Percentiles rank a stretch among this genome's conserved stretches.
Conservation (phyloP, 768 basidiomycete genomes). For the Collybia sordida region DNA sequence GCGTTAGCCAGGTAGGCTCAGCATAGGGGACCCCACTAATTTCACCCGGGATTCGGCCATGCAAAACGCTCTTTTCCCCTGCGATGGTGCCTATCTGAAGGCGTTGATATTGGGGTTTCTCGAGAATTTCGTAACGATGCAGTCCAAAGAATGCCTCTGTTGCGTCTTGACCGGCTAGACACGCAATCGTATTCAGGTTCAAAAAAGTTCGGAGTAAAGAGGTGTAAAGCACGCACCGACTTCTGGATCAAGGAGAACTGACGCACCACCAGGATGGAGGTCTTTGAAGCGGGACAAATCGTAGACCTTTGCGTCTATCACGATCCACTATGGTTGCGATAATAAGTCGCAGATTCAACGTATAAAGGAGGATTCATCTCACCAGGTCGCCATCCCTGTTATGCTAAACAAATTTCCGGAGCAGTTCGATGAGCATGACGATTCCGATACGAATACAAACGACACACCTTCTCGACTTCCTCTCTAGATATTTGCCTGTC, state of each 20-base stretch:
- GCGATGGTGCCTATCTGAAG: slow-evolving; percentile 64
- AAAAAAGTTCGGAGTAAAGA: not conserved
- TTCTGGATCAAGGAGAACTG: slow-evolving; percentile 72
- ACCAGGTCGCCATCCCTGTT: slow-evolving; percentile 76
- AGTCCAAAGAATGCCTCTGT: slow-evolving; percentile 80
- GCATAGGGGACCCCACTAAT: slow-evolving; percentile 74
- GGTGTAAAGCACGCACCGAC: slow-evolving; percentile 47
- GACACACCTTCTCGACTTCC: slow-evolving; percentile 68
- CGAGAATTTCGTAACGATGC: slow-evolving; percentile 70
- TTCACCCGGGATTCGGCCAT: slow-evolving; percentile 45
- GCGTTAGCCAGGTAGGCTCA: slow-evolving; percentile 73
- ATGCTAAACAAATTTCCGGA: slow-evolving; percentile 46
- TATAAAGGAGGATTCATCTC: slow-evolving; percentile 13
- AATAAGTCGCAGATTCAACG: not conserved
- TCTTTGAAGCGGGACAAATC: slow-evolving; percentile 76
- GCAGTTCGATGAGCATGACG: slow-evolving; percentile 2
- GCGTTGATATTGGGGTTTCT: slow-evolving; percentile 62
- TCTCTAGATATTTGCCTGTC: slow-evolving; percentile 51
- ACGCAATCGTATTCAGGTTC: not conserved
- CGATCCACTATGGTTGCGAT: slow-evolving; percentile 57
- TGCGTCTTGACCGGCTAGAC: slow-evolving; percentile 70
- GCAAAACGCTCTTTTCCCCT: slow-evolving; percentile 54
- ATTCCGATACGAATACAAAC: not conserved
- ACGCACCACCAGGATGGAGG: slow-evolving; percentile 80
- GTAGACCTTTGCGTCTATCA: slow-evolving; percentile 83